These are phyloP conservation scores for Eleusine coracana DNA, from an alignment of 176 grass and related monocot species.

Conservation along the genomic window DNA sequence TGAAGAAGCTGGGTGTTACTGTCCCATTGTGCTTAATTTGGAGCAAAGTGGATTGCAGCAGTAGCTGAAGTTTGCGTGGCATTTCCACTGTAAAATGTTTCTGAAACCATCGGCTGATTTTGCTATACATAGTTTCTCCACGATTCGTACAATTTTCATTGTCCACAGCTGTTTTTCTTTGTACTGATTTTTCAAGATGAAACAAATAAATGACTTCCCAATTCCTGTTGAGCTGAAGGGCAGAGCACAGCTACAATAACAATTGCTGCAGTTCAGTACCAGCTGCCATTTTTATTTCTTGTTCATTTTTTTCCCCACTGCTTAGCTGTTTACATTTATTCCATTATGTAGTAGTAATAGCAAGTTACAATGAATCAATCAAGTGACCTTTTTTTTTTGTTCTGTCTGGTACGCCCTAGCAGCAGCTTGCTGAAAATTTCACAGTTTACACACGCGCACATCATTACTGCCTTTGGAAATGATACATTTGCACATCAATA, in stretches of 20 bases:
- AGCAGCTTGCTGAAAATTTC: constrained; percentile 23
- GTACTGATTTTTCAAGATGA: not conserved
- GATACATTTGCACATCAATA: not conserved
- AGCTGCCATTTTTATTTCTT: not conserved
- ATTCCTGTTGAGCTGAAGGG: not conserved
- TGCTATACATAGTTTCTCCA: not conserved
- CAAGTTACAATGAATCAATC: not conserved
- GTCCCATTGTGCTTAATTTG: too few relatives aligned
- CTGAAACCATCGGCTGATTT: not conserved
- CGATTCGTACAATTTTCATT: not conserved
- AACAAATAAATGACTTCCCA: not conserved
- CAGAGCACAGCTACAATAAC: not conserved
- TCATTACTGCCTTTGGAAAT: not conserved
- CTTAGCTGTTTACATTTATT: constrained; percentile 30
- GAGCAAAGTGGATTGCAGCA: too few relatives aligned
- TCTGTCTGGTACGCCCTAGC: not conserved
- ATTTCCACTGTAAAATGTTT: not conserved
- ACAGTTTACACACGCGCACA: constrained; percentile 13
- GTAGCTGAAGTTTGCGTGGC: too few relatives aligned
- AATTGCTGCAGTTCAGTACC: not conserved
- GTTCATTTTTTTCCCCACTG: not conserved
- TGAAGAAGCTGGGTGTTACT: too few relatives aligned
- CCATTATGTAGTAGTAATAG: not conserved
- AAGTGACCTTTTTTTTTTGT: not conserved
- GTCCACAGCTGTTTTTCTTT: too few relatives aligned